These are phyloP conservation scores for Neurospora sp. DNA, from an alignment of 495 filamentous ascomycete species.

Conservation along the genomic window DNA sequence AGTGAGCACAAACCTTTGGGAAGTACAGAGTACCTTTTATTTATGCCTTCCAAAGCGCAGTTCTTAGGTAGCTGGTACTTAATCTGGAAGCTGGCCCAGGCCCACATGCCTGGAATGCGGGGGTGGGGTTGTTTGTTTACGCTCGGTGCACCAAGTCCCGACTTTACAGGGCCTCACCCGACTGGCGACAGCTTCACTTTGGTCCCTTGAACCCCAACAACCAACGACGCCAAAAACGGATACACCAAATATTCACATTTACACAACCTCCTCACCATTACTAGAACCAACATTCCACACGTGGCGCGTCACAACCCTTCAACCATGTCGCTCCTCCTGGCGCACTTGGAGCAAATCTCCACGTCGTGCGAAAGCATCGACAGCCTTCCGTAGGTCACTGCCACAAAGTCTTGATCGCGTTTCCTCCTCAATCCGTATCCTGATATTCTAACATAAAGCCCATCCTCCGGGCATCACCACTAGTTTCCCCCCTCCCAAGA, in stretches of 20 bases:
- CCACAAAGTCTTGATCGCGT: neutral
- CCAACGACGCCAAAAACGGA: neutral
- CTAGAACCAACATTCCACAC: neutral
- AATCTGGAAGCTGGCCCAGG: neutral
- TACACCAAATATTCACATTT: neutral
- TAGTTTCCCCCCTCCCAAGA: slow-evolving; percentile 83
- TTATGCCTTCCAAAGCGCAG: neutral
- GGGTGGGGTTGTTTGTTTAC: neutral
- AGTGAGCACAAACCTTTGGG: neutral
- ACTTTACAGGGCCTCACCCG: neutral
- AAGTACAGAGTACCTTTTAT: neutral
- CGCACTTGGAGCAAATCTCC: slow-evolving; percentile 83
- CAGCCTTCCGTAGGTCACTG: slow-evolving; percentile 59
- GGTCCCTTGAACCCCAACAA: neutral
- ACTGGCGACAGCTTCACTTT: neutral
- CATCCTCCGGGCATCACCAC: neutral
- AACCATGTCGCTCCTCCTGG: slow-evolving; percentile 65
- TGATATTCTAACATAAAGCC: neutral
- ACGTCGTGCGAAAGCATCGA: slow-evolving; percentile 75
- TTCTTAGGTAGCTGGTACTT: neutral
- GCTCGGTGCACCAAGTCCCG: neutral
- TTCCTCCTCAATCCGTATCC: neutral
- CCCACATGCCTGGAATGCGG: neutral
- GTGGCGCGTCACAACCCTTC: neutral
- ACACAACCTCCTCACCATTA: neutral